Conservation (phyloP, 73 alveolate species). For the Stentor coeruleus region DNA sequence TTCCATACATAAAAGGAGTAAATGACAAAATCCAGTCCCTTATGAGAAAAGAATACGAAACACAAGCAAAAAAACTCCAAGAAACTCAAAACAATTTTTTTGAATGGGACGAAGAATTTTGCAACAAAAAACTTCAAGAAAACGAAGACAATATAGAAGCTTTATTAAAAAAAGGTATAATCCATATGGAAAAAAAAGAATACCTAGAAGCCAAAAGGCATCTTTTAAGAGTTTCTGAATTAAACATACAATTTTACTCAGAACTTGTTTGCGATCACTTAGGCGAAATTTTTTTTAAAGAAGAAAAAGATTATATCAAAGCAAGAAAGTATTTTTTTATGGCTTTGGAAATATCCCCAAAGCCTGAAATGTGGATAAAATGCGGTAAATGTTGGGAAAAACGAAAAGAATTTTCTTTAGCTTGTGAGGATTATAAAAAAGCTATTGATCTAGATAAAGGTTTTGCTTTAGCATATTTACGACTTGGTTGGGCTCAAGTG, state of each 20-base stretch:
- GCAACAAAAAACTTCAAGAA: constrained; percentile 25
- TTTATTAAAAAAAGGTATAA: background rate
- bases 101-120: constrained; percentile 35
- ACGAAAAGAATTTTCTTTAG: constrained; percentile 53
- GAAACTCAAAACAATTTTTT: constrained; percentile 42
- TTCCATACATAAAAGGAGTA: constrained; percentile 16
- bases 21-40: constrained; percentile 2
- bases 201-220: constrained; percentile 33
- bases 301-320: constrained; percentile 37
- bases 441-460: constrained; percentile 55
- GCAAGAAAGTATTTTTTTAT: constrained; percentile 35
- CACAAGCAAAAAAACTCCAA: background rate
- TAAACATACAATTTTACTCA: constrained; percentile 37
- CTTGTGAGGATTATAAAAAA: constrained; percentile 48
- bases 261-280: constrained; percentile 41
- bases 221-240: constrained; percentile 33
- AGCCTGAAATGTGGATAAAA: constrained; percentile 51
- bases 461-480: constrained; percentile 57
- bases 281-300: constrained; percentile 38
- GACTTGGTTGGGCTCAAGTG: constrained; percentile 75
- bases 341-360: constrained; percentile 18
- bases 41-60: background rate
- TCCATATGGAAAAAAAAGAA: background rate
- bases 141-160: constrained; percentile 36
- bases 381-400: constrained; percentile 76